These are phyloP conservation scores for Ramalina peruviana DNA, from an alignment of 495 filamentous ascomycete genomes.

Conservation along the genomic window DNA sequence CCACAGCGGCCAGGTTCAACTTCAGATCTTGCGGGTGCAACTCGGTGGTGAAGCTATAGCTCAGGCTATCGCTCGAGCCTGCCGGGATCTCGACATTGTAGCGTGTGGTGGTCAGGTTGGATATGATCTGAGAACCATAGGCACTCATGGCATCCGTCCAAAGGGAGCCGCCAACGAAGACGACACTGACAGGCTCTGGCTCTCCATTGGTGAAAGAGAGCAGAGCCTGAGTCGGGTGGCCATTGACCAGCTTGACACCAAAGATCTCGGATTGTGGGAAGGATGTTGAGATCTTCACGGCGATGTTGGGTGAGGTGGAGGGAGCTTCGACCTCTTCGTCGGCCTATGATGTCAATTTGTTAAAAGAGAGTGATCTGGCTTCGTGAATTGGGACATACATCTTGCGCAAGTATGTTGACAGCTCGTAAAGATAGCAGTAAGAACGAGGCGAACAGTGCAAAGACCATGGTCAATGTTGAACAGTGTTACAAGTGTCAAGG, in stretches of 20 bases:
- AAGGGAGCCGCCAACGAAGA: slow-evolving; percentile 67
- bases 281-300: slow-evolving; percentile 57
- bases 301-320: slow-evolving; percentile 42
- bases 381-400: slow-evolving; percentile 6
- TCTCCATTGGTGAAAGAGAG: slow-evolving; percentile 78
- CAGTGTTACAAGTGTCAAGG: neutral
- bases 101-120: slow-evolving; percentile 67
- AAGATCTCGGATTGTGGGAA: slow-evolving; percentile 88
- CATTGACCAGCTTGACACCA: slow-evolving; percentile 91
- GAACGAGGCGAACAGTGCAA: slow-evolving; percentile 52
- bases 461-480: slow-evolving; percentile 48
- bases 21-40: slow-evolving; percentile 84
- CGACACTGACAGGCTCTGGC: slow-evolving; percentile 55
- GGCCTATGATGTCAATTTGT: slow-evolving; percentile 16
- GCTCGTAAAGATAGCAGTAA: slow-evolving; percentile 57
- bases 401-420: slow-evolving; percentile 34
- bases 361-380: neutral
- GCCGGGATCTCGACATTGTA: slow-evolving; percentile 67
- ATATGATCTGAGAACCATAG: slow-evolving; percentile 42
- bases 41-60: slow-evolving; percentile 77
- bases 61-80: slow-evolving; percentile 58
- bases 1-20: slow-evolving; percentile 62
- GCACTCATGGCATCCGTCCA: slow-evolving; percentile 42
- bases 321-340: slow-evolving; percentile 35
- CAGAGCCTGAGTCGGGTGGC: slow-evolving; percentile 68